A percentile compares a stretch with the other conserved stretches of the same genome.
These are phyloP conservation scores for Phytomonas serpens DNA, from an alignment of 208 protist genomes.

Conservation along the genomic window DNA sequence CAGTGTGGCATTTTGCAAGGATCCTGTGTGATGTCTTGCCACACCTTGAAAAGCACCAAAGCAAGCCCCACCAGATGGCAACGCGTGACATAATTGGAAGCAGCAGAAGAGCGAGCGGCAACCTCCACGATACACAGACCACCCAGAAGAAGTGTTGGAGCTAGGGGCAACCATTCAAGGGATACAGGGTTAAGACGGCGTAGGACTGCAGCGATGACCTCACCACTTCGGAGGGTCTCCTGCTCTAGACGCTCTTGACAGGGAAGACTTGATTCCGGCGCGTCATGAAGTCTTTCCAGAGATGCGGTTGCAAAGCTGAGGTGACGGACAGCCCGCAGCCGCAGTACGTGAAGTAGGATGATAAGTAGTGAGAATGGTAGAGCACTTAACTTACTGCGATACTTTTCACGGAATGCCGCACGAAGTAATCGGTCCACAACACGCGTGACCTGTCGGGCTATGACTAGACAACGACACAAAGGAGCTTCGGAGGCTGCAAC, in stretches of 20 bases:
- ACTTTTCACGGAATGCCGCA: not conserved
- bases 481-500: not conserved
- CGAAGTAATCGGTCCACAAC: not conserved
- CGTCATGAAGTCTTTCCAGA: not conserved
- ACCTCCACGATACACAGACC: not conserved
- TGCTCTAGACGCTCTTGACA: not conserved
- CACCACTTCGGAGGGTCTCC: not conserved
- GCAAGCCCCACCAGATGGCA: not conserved
- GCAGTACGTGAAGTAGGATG: not conserved
- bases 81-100: not conserved
- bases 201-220: not conserved
- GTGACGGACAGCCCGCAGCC: conserved; percentile 3
- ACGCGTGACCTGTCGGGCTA: not conserved
- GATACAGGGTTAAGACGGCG: not conserved
- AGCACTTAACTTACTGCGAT: not conserved
- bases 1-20: not conserved
- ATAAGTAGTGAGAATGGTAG: not conserved
- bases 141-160: not conserved
- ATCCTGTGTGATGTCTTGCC: not conserved
- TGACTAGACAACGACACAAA: not conserved
- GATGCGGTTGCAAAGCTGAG: not conserved
- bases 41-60: not conserved
- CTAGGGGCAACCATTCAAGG: not conserved
- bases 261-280: not conserved
- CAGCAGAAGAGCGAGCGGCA: not conserved